A percentile compares a stretch with the other conserved stretches of the same genome.
Conservation (phyloP, 768 basidiomycete species). For the Tylopilus sp. region DNA sequence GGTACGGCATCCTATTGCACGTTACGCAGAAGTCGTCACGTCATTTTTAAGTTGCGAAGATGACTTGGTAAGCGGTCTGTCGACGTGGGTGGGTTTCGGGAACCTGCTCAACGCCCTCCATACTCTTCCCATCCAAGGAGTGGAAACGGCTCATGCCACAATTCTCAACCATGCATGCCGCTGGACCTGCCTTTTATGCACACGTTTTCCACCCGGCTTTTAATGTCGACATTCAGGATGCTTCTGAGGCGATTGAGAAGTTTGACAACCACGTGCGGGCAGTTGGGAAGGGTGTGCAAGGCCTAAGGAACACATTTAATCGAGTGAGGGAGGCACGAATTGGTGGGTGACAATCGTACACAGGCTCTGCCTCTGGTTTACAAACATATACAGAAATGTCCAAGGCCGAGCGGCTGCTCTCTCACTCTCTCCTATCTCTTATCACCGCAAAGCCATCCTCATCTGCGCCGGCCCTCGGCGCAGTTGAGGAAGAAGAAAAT, state of each 20-base stretch:
- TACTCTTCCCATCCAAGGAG: slow-evolving; percentile 44
- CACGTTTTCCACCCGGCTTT: slow-evolving; percentile 83
- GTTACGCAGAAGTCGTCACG: slow-evolving; percentile 75
- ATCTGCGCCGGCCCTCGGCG: slow-evolving; percentile 44
- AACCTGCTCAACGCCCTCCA: slow-evolving; percentile 2
- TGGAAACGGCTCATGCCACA: slow-evolving; percentile 63
- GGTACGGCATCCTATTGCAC: slow-evolving; percentile 70
- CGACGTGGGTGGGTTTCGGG: neutral
- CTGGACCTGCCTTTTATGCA: slow-evolving; percentile 75
- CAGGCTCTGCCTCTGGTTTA: neutral
- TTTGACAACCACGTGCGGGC: slow-evolving; percentile 67
- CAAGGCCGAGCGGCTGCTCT: slow-evolving; percentile 68
- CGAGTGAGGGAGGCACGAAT: slow-evolving; percentile 62
- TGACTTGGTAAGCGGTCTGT: slow-evolving; percentile 55
- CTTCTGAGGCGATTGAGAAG: slow-evolving; percentile 49
- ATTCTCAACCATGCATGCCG: slow-evolving; percentile 56
- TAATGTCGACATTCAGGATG: slow-evolving; percentile 76
- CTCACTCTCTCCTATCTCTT: slow-evolving; percentile 69
- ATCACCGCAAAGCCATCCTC: slow-evolving; percentile 66
- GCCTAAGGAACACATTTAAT: slow-evolving; percentile 58
- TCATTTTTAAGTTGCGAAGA: slow-evolving; percentile 78
- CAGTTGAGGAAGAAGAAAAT: slow-evolving; percentile 46
- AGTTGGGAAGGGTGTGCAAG: slow-evolving; percentile 66
- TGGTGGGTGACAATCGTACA: slow-evolving; percentile 40
- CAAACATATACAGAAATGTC: slow-evolving; percentile 59